These are phyloP conservation scores for Scutellaria minor DNA, from an alignment of 257 asterid species.

Conservation along the genomic window DNA sequence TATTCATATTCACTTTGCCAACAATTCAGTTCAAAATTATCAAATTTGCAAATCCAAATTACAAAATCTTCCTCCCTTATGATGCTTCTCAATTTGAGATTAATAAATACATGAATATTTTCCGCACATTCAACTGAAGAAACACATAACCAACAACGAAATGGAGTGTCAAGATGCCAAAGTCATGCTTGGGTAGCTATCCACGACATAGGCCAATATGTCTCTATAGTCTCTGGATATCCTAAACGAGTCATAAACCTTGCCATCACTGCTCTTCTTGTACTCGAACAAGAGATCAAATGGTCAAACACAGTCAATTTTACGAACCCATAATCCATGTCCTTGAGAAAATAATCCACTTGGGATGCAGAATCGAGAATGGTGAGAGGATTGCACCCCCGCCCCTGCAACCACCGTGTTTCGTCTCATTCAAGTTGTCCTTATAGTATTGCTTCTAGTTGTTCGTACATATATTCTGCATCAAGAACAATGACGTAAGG, in stretches of 20 bases:
- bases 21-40: background rate
- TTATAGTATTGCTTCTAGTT: conserved; percentile 59
- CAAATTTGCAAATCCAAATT: background rate
- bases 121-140: background rate
- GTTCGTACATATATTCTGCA: conserved; percentile 75
- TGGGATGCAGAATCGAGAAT: conserved; percentile 64
- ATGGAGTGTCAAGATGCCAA: conserved; percentile 55
- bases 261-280: conserved; percentile 83
- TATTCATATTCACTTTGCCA: too few relatives aligned
- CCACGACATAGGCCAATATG: conserved; percentile 78
- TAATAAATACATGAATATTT: conserved; percentile 4
- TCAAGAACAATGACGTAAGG: background rate
- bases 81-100: background rate
- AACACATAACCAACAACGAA: background rate
- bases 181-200: conserved; percentile 80
- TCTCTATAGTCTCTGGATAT: conserved; percentile 86
- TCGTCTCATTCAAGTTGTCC: conserved; percentile 83
- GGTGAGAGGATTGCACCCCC: conserved; percentile 85
- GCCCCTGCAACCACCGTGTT: conserved; percentile 97
- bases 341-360: conserved; percentile 76
- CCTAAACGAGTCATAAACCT: conserved; percentile 85
- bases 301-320: conserved; percentile 81
- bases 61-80: background rate
- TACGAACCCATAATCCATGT: conserved; percentile 77
- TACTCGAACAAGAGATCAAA: conserved; percentile 83